phyloP scores from a whole-genome alignment of 1,139 yeast species.

The Kodamaea sp. region DNA sequence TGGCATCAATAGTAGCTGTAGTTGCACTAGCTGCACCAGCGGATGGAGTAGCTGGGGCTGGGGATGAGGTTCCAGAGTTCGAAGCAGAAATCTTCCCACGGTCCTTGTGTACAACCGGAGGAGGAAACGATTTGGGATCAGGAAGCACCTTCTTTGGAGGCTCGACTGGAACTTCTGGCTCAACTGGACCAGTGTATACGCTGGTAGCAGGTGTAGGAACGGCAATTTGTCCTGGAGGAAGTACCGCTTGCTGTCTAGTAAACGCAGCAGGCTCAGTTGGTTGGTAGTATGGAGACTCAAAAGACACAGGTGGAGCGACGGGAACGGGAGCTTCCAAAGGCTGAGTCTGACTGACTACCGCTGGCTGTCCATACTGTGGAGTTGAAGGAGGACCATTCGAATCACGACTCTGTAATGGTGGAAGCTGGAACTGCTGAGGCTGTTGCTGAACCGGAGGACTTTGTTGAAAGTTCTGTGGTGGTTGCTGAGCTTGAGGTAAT shows the following conservation, averaged over 20 bases:
- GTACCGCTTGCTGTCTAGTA: background rate
- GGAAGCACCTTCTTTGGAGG: conserved; percentile 9
- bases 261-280: conserved; percentile 1
- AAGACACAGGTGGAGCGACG: conserved; percentile 3
- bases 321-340: conserved; percentile 1
- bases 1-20: background rate
- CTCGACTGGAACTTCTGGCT: conserved; percentile 1
- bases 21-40: background rate
- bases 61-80: conserved; percentile 3
- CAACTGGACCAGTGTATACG: background rate
- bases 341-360: no score
- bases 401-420: no score
- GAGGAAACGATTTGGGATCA: conserved; percentile 16
- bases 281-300: conserved; percentile 8
- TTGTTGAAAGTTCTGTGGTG: background rate
- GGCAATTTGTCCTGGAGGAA: background rate
- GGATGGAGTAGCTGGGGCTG: background rate
- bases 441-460: no score
- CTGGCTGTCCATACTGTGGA: no score
- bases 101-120: conserved; percentile 16
- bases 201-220: conserved; percentile 1
- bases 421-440: conserved; percentile 1
- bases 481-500: background rate
- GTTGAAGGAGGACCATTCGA: no score
- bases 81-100: conserved; percentile 6